Base-by-base conservation (phyloP, 371 early-diverging fungal genomes). In the Fennellomyces sp. region DNA sequence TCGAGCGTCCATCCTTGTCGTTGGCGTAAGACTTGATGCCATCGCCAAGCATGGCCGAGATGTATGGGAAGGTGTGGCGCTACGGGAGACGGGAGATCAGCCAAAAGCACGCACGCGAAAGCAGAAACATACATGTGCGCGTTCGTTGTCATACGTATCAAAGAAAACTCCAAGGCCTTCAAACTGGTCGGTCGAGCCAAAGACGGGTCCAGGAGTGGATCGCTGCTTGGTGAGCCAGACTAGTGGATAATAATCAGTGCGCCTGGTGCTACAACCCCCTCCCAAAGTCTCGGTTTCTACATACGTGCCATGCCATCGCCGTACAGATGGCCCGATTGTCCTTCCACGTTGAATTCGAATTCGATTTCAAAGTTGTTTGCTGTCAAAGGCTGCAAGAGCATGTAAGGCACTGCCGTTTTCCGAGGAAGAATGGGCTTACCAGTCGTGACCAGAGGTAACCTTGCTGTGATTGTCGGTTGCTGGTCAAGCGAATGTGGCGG, bases 251-350 rank as follows among this genome's bases (percentile, higher is more conserved):
- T 57, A 60, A 78, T 88, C 6, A 64, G 27, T 35, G 23, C n/a
- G 52, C 25, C 8, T 8, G 7, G 15, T 23, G 7, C 15, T 28
- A 11, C n/a, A n/a, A n/a, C n/a, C n/a, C n/a, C n/a, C n/a, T n/a
- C n/a, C n/a, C n/a, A n/a, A n/a, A n/a, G n/a, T 5, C 8, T 13
- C n/a, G n/a, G n/a, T n/a, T n/a, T n/a, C 56, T 76, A 88, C 93
- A 91, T 97, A 75, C 97, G 86, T 23, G 97, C 99, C 76, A 98
- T 90, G 13, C 99, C 99, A 73, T 98, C 99, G 36, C 98, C 99
- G 58, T 75, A 88, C 45, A 96, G 68, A 48, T 81, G 81, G 30
- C 79, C 76, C 23, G 77, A 57, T 52, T 82, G 81, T 57, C 94
- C 93, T 42, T 78, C 80, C 30, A 98, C 90, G 56, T 86, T 88